Evolutionary conservation across 2,329 filamentous ascomycete species (phyloP).

Genomic region (Phyllosticta capitalensis): DNA sequence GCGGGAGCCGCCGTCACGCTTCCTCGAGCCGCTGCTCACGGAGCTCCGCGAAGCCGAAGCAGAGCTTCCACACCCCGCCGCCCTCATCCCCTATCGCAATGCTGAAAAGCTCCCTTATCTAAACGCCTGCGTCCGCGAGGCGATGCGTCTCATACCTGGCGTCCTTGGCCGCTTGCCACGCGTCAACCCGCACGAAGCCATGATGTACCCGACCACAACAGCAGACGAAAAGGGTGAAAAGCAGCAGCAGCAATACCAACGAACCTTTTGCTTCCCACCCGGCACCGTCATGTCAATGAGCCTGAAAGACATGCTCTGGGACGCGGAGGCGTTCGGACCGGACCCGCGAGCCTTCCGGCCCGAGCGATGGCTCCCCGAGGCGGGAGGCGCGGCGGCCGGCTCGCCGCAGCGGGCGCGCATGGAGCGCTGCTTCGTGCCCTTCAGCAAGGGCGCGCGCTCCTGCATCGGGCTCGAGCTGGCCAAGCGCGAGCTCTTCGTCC

Average conservation of each 20-base stretch:
- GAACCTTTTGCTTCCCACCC: constrained; percentile 12
- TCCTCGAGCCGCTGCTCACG: not conserved
- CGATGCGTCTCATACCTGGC: constrained; percentile 44
- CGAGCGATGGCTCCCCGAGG: constrained; percentile 14
- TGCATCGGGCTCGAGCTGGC: constrained; percentile 31
- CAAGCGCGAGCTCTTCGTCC: constrained; percentile 15
- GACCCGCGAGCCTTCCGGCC: constrained; percentile 14
- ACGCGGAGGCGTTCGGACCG: constrained; percentile 13
- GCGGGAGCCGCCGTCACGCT: not conserved
- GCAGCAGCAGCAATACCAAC: not conserved
- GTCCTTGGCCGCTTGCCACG: constrained; percentile 30
- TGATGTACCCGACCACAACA: constrained; percentile 8
- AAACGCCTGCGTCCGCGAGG: constrained; percentile 45
- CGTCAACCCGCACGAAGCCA: constrained; percentile 13
- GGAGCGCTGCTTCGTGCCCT: constrained; percentile 27
- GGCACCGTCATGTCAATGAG: constrained; percentile 13
- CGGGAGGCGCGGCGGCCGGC: not conserved
- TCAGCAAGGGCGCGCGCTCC: constrained; percentile 26
- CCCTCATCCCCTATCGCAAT: not conserved
- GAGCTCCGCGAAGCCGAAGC: constrained; percentile 2
- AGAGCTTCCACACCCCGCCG: not conserved
- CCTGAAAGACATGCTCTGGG: constrained; percentile 7
- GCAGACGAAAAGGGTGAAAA: constrained; percentile 10
- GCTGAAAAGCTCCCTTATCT: constrained; percentile 41
- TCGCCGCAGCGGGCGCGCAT: constrained; percentile 10